Evolutionary conservation across 2,329 filamentous ascomycete species (phyloP).

Genomic region (Claviceps digitariae): DNA sequence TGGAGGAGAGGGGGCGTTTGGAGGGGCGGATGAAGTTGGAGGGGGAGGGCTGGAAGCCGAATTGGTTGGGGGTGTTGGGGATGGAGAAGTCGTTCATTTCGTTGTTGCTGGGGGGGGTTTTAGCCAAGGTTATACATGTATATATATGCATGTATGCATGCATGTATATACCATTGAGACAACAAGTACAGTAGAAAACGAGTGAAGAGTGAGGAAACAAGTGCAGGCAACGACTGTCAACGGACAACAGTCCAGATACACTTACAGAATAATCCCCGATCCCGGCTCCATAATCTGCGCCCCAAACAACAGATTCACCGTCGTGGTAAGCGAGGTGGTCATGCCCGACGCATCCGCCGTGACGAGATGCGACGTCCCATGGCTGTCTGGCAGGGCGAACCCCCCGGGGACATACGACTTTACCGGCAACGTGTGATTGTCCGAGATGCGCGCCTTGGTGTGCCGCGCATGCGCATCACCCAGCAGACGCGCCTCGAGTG

Average conservation of each 20-base stretch:
- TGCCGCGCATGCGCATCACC: constrained; percentile 41
- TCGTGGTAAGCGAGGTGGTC: constrained; percentile 71
- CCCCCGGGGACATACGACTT: constrained; percentile 58
- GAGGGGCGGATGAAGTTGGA: constrained; percentile 69
- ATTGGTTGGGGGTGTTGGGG: constrained; percentile 62
- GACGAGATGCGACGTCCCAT: constrained; percentile 62
- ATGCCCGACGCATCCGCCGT: constrained; percentile 60
- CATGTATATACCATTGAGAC: too few species aligned
- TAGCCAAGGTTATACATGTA: background rate
- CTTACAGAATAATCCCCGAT: constrained; percentile 63
- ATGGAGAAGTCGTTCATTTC: constrained; percentile 77
- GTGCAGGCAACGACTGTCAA: too few species aligned
- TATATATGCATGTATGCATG: background rate
- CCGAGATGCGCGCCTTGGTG: constrained; percentile 55
- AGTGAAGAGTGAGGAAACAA: too few species aligned
- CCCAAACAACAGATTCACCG: constrained; percentile 78
- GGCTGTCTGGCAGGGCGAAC: constrained; percentile 53
- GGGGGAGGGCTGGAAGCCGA: constrained; percentile 68
- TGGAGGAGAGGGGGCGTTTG: constrained; percentile 75
- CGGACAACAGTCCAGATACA: background rate
- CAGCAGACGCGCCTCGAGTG: constrained; percentile 58
- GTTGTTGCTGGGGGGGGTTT: constrained; percentile 31
- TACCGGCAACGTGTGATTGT: constrained; percentile 57
- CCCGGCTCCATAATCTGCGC: constrained; percentile 64
- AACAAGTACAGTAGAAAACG: too few species aligned